These are phyloP conservation scores for Podospora tetraspora DNA, from an alignment of 495 filamentous ascomycete genomes.

Conservation along the genomic window DNA sequence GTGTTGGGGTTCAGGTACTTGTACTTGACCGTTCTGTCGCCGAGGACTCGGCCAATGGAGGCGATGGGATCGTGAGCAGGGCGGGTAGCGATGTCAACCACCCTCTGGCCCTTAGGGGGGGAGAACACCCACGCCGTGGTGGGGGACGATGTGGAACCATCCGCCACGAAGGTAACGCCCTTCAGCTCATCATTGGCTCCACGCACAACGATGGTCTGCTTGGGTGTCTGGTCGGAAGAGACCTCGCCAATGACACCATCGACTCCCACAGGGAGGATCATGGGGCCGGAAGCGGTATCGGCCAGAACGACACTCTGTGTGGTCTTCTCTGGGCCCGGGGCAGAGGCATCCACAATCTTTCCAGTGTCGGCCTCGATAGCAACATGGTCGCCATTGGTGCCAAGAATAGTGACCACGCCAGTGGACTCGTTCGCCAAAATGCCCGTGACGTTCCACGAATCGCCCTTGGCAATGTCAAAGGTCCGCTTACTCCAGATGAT, in stretches of 20 bases:
- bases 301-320: slow-evolving; percentile 47
- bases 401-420: slow-evolving; percentile 55
- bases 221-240: slow-evolving; percentile 36
- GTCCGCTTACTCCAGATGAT: slow-evolving; percentile 69
- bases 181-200: slow-evolving; percentile 56
- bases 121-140: slow-evolving; percentile 69
- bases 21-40: slow-evolving; percentile 87
- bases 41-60: slow-evolving; percentile 89
- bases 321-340: slow-evolving; percentile 30
- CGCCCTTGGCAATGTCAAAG: slow-evolving; percentile 46
- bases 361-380: slow-evolving; percentile 55
- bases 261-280: slow-evolving; percentile 45
- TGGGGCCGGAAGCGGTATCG: slow-evolving; percentile 44
- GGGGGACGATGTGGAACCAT: slow-evolving; percentile 41
- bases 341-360: slow-evolving; percentile 42
- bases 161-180: slow-evolving; percentile 49
- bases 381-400: slow-evolving; percentile 52
- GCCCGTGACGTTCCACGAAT: slow-evolving; percentile 62
- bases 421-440: slow-evolving; percentile 53
- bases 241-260: slow-evolving; percentile 41
- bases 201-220: slow-evolving; percentile 55
- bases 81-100: slow-evolving; percentile 60
- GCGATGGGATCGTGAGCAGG: slow-evolving; percentile 81
- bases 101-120: slow-evolving; percentile 58
- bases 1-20: slow-evolving; percentile 94